Conservation (phyloP, 2,329 filamentous ascomycete species). For the Penicillium sp. region DNA sequence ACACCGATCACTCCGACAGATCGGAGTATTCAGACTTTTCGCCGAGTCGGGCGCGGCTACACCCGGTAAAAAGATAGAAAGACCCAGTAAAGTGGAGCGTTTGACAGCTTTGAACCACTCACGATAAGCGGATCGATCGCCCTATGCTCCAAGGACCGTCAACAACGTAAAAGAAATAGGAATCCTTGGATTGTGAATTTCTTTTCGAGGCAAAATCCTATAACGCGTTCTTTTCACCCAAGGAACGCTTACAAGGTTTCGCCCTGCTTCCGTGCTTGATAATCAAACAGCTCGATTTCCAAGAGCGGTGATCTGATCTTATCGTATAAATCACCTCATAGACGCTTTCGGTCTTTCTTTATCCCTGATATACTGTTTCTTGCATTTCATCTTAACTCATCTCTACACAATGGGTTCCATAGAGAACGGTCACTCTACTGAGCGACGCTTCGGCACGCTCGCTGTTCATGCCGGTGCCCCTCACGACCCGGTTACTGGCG, state of each 20-base stretch:
- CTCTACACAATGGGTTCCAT: slow-evolving; percentile 19
- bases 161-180: slow-evolving; percentile 30
- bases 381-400: slow-evolving; percentile 8
- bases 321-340: slow-evolving; percentile 13
- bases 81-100: slow-evolving; percentile 16
- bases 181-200: slow-evolving; percentile 8
- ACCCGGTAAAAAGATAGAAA: slow-evolving; percentile 1
- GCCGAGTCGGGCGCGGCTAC: slow-evolving; percentile 15
- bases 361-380: background rate
- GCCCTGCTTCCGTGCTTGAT: slow-evolving; percentile 12
- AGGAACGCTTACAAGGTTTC: slow-evolving; percentile 1
- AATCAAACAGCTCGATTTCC: slow-evolving; percentile 10
- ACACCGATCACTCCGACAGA: slow-evolving; percentile 20
- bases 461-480: slow-evolving; percentile 91
- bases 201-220: background rate
- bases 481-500: slow-evolving; percentile 85
- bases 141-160: slow-evolving; percentile 15
- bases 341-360: background rate
- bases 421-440: slow-evolving; percentile 51
- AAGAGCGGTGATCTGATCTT: slow-evolving; percentile 16
- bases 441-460: slow-evolving; percentile 81
- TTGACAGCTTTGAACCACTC: slow-evolving; percentile 15
- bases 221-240: slow-evolving; percentile 1
- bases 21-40: slow-evolving; percentile 17
- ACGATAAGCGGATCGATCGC: slow-evolving; percentile 13